Evolutionary conservation across 257 asterid genomes (phyloP).

Genomic region (Solanum chmielewskii): DNA sequence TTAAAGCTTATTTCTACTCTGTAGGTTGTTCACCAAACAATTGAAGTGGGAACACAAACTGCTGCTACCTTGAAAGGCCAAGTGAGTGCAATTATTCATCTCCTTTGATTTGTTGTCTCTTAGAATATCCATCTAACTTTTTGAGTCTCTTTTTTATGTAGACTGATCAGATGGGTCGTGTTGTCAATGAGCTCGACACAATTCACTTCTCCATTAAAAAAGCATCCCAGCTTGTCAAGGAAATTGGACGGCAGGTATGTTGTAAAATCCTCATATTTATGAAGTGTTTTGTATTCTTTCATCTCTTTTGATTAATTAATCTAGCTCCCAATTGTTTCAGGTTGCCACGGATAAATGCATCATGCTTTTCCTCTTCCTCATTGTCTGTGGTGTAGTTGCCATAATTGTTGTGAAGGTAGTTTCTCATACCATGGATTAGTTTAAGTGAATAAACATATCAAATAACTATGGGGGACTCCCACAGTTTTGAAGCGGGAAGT

Average conservation of each 20-base stretch:
- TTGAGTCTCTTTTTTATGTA: constrained; percentile 13
- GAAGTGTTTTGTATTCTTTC: not conserved
- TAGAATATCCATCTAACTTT: not conserved
- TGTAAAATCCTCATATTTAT: not conserved
- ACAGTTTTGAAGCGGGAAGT: not conserved
- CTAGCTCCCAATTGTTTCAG: constrained; percentile 29
- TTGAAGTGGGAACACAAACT: constrained; percentile 95
- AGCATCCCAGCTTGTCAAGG: constrained; percentile 97
- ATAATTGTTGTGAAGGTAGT: constrained; percentile 81
- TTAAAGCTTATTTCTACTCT: constrained; percentile 8
- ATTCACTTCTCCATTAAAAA: constrained; percentile 91
- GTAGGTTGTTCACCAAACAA: constrained; percentile 95
- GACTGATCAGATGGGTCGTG: constrained; percentile 99
- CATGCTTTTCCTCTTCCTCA: constrained; percentile 79
- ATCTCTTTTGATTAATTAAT: not conserved
- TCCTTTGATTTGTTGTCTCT: not conserved
- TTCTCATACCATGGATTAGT: not conserved
- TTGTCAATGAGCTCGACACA: constrained; percentile 90
- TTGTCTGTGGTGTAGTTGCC: constrained; percentile 83
- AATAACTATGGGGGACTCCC: not conserved
- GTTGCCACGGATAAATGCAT: constrained; percentile 96
- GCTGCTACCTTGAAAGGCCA: constrained; percentile 93
- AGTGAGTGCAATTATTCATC: constrained; percentile 30
- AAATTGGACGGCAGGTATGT: constrained; percentile 92
- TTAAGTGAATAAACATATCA: not conserved